These are phyloP conservation scores for Arctium lappa DNA, from an alignment of 129 eudicot genomes.

Conservation along the genomic window DNA sequence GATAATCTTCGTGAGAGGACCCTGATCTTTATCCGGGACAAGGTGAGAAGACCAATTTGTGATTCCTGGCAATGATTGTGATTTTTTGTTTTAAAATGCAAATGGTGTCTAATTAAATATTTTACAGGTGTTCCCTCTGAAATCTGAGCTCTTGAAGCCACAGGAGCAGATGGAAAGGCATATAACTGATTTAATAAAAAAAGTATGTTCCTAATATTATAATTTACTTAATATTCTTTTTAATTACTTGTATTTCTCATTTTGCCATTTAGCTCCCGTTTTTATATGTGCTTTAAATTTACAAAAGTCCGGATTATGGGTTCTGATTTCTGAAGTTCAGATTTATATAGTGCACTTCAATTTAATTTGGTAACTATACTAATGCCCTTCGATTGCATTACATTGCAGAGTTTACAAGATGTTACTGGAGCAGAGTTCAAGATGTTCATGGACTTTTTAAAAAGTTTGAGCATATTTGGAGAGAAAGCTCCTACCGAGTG, in stretches of 20 bases:
- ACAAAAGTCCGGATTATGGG: not conserved
- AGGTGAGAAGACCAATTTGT: slow-evolving; percentile 39
- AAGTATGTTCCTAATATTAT: slow-evolving; percentile 32
- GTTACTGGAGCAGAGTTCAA: slow-evolving; percentile 91
- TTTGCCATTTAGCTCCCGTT: not conserved
- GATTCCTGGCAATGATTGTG: not conserved
- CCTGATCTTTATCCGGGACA: slow-evolving; percentile 75
- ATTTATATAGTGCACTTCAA: not conserved
- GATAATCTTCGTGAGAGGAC: slow-evolving; percentile 91
- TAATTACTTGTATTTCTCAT: not conserved
- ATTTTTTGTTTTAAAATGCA: not conserved
- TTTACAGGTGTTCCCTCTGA: slow-evolving; percentile 84
- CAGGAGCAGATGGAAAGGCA: slow-evolving; percentile 92
- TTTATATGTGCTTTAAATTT: not conserved
- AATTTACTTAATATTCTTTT: not conserved
- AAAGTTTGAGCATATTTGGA: slow-evolving; percentile 82
- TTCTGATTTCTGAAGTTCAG: not conserved
- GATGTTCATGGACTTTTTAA: slow-evolving; percentile 91
- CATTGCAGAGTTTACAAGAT: slow-evolving; percentile 89
- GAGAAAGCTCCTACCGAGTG: slow-evolving; percentile 84
- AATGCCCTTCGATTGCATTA: not conserved
- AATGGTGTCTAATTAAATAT: slow-evolving; percentile 4
- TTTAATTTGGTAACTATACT: not conserved
- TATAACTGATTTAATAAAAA: slow-evolving; percentile 86
- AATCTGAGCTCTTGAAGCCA: slow-evolving; percentile 91